Percentiles rank a stretch among this genome's conserved stretches.
These are phyloP conservation scores for Cytospora leucostoma DNA, from an alignment of 2,329 filamentous ascomycete species.

Conservation along the genomic window DNA sequence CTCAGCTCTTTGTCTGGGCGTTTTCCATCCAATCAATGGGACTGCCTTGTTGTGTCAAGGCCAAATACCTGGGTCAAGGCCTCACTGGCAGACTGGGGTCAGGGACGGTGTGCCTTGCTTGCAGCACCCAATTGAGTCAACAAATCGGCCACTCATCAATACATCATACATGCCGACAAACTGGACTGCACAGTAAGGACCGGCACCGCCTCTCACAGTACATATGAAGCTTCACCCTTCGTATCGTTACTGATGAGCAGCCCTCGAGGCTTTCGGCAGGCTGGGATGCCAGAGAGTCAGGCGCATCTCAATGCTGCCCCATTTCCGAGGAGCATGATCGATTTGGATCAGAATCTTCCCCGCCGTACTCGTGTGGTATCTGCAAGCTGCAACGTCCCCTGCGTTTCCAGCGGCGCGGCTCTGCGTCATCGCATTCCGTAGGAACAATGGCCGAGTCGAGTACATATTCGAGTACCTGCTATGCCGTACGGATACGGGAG, in stretches of 20 bases:
- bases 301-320: not conserved
- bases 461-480: not conserved
- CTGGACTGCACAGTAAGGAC: not conserved
- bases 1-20: conserved; percentile 1
- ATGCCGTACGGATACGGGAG: conserved; percentile 2
- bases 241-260: not conserved
- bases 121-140: conserved; percentile 14
- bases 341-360: not conserved
- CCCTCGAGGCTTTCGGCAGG: not conserved
- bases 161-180: conserved; percentile 3
- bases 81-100: not conserved
- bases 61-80: not conserved
- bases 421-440: conserved; percentile 12
- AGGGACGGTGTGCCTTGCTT: conserved; percentile 6
- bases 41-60: conserved; percentile 9
- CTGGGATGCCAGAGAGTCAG: not conserved
- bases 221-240: not conserved
- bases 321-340: not conserved
- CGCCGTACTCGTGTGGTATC: not conserved
- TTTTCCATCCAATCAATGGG: conserved; percentile 15
- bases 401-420: conserved; percentile 18
- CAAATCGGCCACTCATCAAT: conserved; percentile 12
- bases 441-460: not conserved
- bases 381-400: conserved; percentile 19
- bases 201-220: not conserved